These are phyloP conservation scores for Camelina laxa DNA, from an alignment of 345 rosid genomes.

Conservation along the genomic window DNA sequence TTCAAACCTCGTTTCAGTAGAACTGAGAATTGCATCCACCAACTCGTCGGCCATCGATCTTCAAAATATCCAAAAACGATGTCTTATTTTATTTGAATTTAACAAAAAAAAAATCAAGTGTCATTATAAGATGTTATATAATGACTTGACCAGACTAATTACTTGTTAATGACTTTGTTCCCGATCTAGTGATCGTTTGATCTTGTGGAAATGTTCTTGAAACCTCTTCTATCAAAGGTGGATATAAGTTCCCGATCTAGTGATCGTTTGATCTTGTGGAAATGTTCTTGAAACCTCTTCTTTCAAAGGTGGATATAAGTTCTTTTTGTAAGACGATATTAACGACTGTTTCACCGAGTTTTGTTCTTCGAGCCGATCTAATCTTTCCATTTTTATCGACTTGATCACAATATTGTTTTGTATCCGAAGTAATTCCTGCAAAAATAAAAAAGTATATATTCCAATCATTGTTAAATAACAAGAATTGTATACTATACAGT, in stretches of 20 bases:
- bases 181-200: too few species aligned
- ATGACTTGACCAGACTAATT: conserved; percentile 19
- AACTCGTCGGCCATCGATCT: conserved; percentile 71
- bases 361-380: conserved; percentile 65
- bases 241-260: too few species aligned
- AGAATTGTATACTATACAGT: background rate
- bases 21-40: conserved; percentile 85
- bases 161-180: conserved; percentile 46
- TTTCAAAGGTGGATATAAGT: conserved; percentile 59
- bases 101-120: too few species aligned
- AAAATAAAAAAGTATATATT: background rate
- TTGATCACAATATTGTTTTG: conserved; percentile 57
- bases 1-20: conserved; percentile 69
- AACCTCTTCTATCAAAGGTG: too few species aligned
- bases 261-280: conserved; percentile 33
- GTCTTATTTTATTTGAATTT: background rate
- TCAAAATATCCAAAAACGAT: conserved; percentile 40
- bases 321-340: conserved; percentile 63
- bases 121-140: too few species aligned
- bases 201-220: too few species aligned
- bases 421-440: conserved; percentile 71
- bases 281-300: conserved; percentile 54
- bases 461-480: background rate
- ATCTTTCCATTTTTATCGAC: conserved; percentile 51
- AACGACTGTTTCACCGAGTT: conserved; percentile 65